Conservation (phyloP, 345 rosid species). For the Salix exigua region DNA sequence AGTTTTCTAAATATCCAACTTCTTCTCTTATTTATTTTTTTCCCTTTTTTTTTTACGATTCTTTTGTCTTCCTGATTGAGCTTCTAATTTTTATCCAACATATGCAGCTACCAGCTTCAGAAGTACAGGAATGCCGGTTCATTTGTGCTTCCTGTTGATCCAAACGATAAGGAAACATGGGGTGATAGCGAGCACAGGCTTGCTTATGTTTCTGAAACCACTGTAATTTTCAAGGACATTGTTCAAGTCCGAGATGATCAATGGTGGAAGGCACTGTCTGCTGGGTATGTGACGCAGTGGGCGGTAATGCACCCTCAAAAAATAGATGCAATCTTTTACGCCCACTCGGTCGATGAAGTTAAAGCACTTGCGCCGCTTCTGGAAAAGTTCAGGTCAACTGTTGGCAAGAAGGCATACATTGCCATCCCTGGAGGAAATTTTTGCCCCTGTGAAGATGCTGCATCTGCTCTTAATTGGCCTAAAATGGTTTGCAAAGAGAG, state of each 20-base stretch:
- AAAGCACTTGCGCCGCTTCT: slow-evolving; percentile 68
- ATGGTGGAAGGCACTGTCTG: slow-evolving; percentile 91
- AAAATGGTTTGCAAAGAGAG: slow-evolving; percentile 71
- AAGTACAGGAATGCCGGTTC: slow-evolving; percentile 90
- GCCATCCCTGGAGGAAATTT: slow-evolving; percentile 75
- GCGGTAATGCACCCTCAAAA: slow-evolving; percentile 95
- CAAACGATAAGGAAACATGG: slow-evolving; percentile 86
- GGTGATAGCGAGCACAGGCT: slow-evolving; percentile 97
- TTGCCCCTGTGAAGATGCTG: slow-evolving; percentile 85
- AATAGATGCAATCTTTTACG: slow-evolving; percentile 86
- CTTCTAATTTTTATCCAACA: slow-evolving; percentile 8
- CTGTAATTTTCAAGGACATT: slow-evolving; percentile 88
- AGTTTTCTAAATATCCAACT: background rate
- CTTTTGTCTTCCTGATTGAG: background rate
- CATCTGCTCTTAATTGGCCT: slow-evolving; percentile 71
- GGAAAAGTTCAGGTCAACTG: slow-evolving; percentile 75
- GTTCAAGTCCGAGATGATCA: slow-evolving; percentile 93
- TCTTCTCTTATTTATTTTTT: background rate
- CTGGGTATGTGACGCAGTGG: slow-evolving; percentile 93
- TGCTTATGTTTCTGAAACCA: slow-evolving; percentile 92
- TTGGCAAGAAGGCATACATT: slow-evolving; percentile 85
- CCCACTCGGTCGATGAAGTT: slow-evolving; percentile 78
- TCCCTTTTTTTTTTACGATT: background rate
- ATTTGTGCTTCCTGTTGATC: slow-evolving; percentile 88
- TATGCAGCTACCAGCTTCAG: slow-evolving; percentile 91